phyloP scores from a whole-genome alignment of 2,329 filamentous ascomycete genomes.

The Penicillium sp. region DNA sequence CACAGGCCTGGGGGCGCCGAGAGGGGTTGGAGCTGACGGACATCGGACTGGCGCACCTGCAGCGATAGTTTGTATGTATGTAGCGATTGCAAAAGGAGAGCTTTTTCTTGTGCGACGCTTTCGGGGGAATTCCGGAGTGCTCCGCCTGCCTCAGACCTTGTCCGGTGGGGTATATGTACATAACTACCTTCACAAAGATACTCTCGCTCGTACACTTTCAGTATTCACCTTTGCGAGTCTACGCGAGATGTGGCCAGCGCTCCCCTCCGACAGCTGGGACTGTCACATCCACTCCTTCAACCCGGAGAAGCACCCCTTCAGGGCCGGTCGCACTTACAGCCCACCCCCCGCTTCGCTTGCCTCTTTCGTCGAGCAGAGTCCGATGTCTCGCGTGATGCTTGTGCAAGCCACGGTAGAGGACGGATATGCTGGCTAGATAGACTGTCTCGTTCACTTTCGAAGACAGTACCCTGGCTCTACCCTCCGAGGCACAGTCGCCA shows the following conservation, averaged over 20 bases:
- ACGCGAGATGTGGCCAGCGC: not conserved
- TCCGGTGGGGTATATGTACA: not conserved
- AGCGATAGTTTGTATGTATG: too few relatives aligned
- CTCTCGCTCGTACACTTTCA: too few relatives aligned
- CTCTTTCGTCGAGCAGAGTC: not conserved
- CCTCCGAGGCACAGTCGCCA: too few relatives aligned
- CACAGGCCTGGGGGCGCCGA: constrained; percentile 31
- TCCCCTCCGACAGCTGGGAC: not conserved
- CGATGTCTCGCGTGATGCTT: not conserved
- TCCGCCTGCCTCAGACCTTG: not conserved
- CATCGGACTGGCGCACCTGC: not conserved
- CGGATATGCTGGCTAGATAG: not conserved
- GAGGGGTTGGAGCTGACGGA: constrained; percentile 1
- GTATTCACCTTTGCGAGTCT: too few relatives aligned
- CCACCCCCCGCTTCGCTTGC: not conserved
- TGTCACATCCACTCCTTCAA: not conserved
- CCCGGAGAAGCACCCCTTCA: not conserved
- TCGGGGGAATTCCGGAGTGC: not conserved
- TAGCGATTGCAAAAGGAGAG: not conserved
- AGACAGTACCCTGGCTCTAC: too few relatives aligned
- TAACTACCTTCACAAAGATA: too few relatives aligned
- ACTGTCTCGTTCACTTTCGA: too few relatives aligned
- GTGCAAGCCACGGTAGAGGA: not conserved
- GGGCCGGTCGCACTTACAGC: not conserved
- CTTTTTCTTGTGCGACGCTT: not conserved